These are phyloP conservation scores for Aspergillus floridensis DNA, from an alignment of 2,329 filamentous ascomycete genomes.

Conservation along the genomic window DNA sequence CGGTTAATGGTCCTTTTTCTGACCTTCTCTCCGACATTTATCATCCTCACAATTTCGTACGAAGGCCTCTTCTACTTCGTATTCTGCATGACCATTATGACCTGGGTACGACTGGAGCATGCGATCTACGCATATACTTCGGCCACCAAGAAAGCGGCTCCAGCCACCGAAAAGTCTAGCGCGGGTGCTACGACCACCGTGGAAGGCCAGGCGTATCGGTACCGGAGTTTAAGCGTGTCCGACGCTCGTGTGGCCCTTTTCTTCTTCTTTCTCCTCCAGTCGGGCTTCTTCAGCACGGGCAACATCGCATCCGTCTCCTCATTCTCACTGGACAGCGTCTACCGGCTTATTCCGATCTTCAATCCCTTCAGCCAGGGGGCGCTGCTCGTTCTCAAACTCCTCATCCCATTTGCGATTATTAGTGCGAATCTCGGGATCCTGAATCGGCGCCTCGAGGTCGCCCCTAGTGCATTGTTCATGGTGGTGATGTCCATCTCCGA, in stretches of 20 bases:
- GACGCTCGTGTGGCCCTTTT: constrained; percentile 88
- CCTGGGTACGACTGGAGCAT: constrained; percentile 91
- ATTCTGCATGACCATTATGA: constrained; percentile 76
- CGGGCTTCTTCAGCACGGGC: constrained; percentile 93
- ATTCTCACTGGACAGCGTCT: constrained; percentile 89
- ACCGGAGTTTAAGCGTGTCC: constrained; percentile 71
- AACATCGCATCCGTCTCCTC: constrained; percentile 93
- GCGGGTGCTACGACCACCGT: constrained; percentile 36
- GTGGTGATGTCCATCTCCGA: constrained; percentile 88
- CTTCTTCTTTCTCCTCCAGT: constrained; percentile 92
- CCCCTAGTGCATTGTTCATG: constrained; percentile 90
- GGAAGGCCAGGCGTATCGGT: constrained; percentile 35
- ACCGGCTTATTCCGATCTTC: constrained; percentile 83
- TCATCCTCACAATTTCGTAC: constrained; percentile 95
- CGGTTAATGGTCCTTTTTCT: constrained; percentile 85
- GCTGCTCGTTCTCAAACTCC: constrained; percentile 80
- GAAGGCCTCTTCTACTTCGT: constrained; percentile 94
- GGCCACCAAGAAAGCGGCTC: constrained; percentile 21
- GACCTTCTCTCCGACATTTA: constrained; percentile 87
- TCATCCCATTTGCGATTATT: constrained; percentile 90
- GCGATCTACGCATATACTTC: constrained; percentile 56
- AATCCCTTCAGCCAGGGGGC: constrained; percentile 89
- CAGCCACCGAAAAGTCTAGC: constrained; percentile 20
- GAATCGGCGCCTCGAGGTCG: constrained; percentile 77
- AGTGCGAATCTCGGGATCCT: constrained; percentile 92